Evolutionary conservation across 805 yeast genomes (phyloP), one percentile per base, ranked within the genome.

Genomic region (Kodamaea kaohsiungensis): DNA sequence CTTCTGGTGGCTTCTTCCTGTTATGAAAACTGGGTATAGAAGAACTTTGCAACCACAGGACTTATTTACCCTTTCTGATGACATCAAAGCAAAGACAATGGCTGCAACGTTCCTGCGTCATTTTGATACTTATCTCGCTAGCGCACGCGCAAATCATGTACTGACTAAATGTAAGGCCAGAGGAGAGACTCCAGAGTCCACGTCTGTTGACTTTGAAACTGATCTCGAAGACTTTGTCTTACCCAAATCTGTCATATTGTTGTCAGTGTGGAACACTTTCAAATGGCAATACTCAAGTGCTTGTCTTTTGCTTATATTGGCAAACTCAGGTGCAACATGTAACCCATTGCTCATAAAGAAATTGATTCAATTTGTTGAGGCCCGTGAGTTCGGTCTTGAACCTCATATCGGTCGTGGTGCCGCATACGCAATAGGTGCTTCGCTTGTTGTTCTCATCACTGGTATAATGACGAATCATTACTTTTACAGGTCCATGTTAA

Each of bases 1-100:
- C 60, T 84, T 87, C 65, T 78, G 86, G 83, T 89, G 93, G 92
- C 68, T 88, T 46, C 61, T 70, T 22, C 91, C 91, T 0, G 61
- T 88, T 42, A 69, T 89, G 75, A 70, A 68, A 13, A 80, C 81
- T 7, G 95, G 96, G 6, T 88, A 88, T 67, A 86, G 83, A 66
- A 76, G 95, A 63, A 87, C 92, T 0, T 69, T 89, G 46, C 81
- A 80, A 43, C 84, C 87, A 1, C 78, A 81, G 48, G 95, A 89
- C 68, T 65, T 88, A 59, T 88, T 57, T 59, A 58, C 54, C 17
- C 64, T 76, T 39, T 8, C 49, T 1, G 68, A 63, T 13, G 51
- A 39, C 13, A 59, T 71, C 40, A 68, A 70, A 51, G 73, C 75
- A 19, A 67, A 71, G 40, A 48, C 55, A 9, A 65, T 73, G 74